phyloP scores from a whole-genome alignment of 1,284 basidiomycete genomes.

The Cutaneotrichosporon spelunceum region DNA sequence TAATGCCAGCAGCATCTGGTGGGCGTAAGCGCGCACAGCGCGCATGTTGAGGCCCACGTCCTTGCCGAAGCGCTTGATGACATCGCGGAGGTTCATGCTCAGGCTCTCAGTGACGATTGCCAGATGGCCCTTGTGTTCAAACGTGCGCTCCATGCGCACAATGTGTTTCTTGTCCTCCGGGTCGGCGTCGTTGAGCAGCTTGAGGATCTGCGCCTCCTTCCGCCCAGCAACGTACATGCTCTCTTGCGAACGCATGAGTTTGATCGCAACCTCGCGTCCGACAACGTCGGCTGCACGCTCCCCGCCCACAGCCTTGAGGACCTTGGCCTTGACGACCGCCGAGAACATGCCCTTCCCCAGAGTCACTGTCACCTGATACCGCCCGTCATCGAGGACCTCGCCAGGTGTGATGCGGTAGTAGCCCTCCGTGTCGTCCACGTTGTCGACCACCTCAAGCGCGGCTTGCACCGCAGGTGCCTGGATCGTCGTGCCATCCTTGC shows the following conservation, averaged over 20 bases:
- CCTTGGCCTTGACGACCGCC: constrained; percentile 85
- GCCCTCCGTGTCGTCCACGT: constrained; percentile 74
- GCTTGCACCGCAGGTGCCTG: constrained; percentile 60
- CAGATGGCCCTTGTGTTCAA: constrained; percentile 94
- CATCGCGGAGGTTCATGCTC: constrained; percentile 97
- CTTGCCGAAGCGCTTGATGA: constrained; percentile 98
- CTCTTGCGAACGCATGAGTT: constrained; percentile 93
- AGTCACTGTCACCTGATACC: constrained; percentile 91
- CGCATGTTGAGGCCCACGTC: constrained; percentile 94
- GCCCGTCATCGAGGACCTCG: constrained; percentile 85
- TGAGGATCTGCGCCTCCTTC: constrained; percentile 87
- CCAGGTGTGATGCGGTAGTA: constrained; percentile 94
- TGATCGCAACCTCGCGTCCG: constrained; percentile 87
- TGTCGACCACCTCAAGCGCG: constrained; percentile 23
- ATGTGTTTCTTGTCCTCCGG: constrained; percentile 96
- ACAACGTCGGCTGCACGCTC: constrained; percentile 56
- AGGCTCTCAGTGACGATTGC: constrained; percentile 95
- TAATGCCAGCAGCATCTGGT: constrained; percentile 88
- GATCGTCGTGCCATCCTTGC: constrained; percentile 65
- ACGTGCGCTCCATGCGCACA: constrained; percentile 83
- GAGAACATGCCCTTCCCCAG: constrained; percentile 99
- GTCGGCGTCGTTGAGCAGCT: constrained; percentile 80
- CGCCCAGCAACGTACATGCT: constrained; percentile 95
- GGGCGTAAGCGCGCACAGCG: constrained; percentile 95
- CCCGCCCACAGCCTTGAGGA: constrained; percentile 65